Evolutionary conservation across 2,329 filamentous ascomycete genomes (phyloP).

Genomic region (Fusarium floridanum): DNA sequence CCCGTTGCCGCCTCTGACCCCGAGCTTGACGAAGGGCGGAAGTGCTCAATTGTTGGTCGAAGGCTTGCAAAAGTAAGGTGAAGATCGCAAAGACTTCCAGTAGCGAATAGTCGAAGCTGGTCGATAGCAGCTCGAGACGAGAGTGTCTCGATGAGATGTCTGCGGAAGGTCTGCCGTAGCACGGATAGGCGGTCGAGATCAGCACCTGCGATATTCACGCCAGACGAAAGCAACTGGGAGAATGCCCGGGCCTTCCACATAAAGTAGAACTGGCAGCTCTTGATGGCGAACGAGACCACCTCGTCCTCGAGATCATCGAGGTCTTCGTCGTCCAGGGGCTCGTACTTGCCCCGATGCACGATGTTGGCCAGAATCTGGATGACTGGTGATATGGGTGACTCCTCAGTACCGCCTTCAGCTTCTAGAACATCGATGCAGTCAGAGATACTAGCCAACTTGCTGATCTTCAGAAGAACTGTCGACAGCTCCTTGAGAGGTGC

Average conservation of each 20-base stretch:
- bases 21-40: slow-evolving; percentile 45
- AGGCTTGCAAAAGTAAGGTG: slow-evolving; percentile 84
- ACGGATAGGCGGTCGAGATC: slow-evolving; percentile 72
- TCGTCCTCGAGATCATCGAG: slow-evolving; percentile 84
- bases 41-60: slow-evolving; percentile 64
- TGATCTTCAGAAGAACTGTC: slow-evolving; percentile 81
- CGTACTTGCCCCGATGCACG: slow-evolving; percentile 78
- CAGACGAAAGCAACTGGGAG: slow-evolving; percentile 65
- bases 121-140: slow-evolving; percentile 79
- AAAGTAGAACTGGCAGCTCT: slow-evolving; percentile 87
- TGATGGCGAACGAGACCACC: slow-evolving; percentile 80
- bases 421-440: slow-evolving; percentile 85
- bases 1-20: slow-evolving; percentile 35
- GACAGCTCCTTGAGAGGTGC: slow-evolving; percentile 77
- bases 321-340: slow-evolving; percentile 77
- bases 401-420: slow-evolving; percentile 62
- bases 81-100: slow-evolving; percentile 83
- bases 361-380: slow-evolving; percentile 80
- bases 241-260: slow-evolving; percentile 87
- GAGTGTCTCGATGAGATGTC: slow-evolving; percentile 75
- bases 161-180: slow-evolving; percentile 69
- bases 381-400: slow-evolving; percentile 61
- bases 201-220: slow-evolving; percentile 66
- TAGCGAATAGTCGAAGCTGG: slow-evolving; percentile 80
- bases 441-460: slow-evolving; percentile 82